phyloP scores from a whole-genome alignment of 176 grass and related monocot genomes.

The Pharus latifolius region DNA sequence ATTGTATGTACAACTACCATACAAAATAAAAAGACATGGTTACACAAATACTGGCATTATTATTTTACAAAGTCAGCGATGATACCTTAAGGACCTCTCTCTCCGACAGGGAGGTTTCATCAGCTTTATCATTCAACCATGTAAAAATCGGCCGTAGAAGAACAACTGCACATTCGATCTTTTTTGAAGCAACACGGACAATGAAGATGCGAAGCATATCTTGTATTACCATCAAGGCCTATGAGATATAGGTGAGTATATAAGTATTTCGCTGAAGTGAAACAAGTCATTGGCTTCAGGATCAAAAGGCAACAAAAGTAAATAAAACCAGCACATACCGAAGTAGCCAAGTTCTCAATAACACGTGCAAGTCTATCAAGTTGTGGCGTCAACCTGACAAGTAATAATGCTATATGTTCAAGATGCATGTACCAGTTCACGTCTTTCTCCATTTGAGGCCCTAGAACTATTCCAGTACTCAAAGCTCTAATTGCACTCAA shows the following conservation, averaged over 20 bases:
- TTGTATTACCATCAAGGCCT: constrained; percentile 87
- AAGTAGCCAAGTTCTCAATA: constrained; percentile 79
- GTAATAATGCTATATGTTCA: constrained; percentile 55
- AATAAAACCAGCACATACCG: constrained; percentile 50
- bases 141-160: constrained; percentile 69
- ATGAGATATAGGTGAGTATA: background rate
- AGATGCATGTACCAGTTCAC: constrained; percentile 83
- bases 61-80: background rate
- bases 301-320: constrained; percentile 10
- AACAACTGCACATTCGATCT: constrained; percentile 67
- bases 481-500: constrained; percentile 80
- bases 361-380: constrained; percentile 73
- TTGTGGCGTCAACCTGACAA: constrained; percentile 73
- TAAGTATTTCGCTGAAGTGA: constrained; percentile 12
- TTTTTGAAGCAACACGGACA: constrained; percentile 73
- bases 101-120: constrained; percentile 57
- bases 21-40: background rate
- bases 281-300: background rate
- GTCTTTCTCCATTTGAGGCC: constrained; percentile 67
- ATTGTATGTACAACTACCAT: constrained; percentile 1
- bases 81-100: constrained; percentile 76
- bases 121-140: constrained; percentile 66
- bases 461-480: constrained; percentile 68
- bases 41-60: background rate
- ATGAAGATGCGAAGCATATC: constrained; percentile 95